phyloP scores from a whole-genome alignment of 495 filamentous ascomycete species.

The Neurospora sp. region DNA sequence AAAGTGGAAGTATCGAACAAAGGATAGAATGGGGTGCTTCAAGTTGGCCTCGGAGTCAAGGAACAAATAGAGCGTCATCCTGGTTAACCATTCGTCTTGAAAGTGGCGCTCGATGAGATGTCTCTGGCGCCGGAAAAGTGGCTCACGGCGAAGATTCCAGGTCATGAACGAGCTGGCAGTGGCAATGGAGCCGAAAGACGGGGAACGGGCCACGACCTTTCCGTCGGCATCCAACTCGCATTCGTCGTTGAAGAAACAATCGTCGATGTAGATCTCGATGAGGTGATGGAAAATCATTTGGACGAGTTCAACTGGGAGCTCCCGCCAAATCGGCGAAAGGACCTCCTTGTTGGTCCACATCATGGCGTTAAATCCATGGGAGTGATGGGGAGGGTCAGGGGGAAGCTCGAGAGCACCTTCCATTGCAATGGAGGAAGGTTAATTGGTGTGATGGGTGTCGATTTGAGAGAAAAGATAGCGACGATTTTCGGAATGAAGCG shows the following conservation, averaged over 20 bases:
- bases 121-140: background rate
- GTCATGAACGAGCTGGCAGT: no score
- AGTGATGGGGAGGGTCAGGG: background rate
- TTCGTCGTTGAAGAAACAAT: background rate
- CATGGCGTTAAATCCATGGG: background rate
- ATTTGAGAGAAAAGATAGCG: background rate
- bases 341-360: background rate
- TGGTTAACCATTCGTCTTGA: background rate
- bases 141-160: background rate
- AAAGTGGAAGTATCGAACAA: background rate
- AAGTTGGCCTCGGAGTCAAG: background rate
- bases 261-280: background rate
- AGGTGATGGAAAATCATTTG: background rate
- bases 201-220: background rate
- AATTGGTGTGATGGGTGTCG: background rate
- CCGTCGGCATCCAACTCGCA: background rate
- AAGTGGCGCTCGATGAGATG: background rate
- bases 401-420: background rate
- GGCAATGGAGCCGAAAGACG: no score
- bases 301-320: background rate
- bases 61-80: background rate
- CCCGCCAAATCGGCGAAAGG: background rate
- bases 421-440: background rate
- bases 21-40: background rate
- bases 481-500: background rate